Evolutionary conservation across 2,329 filamentous ascomycete species (phyloP), one percentile per base, ranked within the genome.

Genomic region (Ceratocystis destructans): DNA sequence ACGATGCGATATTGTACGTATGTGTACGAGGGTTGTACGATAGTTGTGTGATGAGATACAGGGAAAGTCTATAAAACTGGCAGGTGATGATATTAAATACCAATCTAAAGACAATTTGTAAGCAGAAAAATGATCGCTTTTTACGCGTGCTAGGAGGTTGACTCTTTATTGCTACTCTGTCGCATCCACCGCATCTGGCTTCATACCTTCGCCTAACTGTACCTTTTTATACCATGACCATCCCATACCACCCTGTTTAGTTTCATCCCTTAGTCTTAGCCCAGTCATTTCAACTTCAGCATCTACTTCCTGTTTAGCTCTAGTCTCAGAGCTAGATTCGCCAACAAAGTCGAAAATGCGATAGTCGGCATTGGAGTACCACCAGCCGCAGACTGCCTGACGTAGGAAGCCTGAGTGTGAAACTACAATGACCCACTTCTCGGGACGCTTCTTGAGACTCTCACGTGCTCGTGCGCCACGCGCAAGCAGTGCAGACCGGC

Each of bases 381-480:
- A 81, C 69, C 76, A 76, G 1, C 83, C 80, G 7, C 78, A 79
- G 6, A 87, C 79, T 7, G 79, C 83, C 2, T 77, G 72, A n/a
- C 84, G 76, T 69, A 88, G 70, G 72, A 87, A 88, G 0, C 80
- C 83, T 1, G 85, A 83, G 74, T 88, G 85, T 1, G 82, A 82
- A 3, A 88, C 84, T 0, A 88, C 84, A 8, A 85, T 78, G 65
- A 88, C 79, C 64, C 85, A 77, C 70, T 83, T 82, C 73, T 88
- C 85, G 0, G 80, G 79, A 0, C 85, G 77, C 12, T 70, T 69
- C 68, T 80, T 77, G 28, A 88, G 75, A 31, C 77, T 76, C 41
- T 75, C 73, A 1, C 87, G 76, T 53, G 77, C 78, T 0, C 74
- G 72, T 70, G 80, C 79, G 0, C 80, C 86, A 12, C 86, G 81